phyloP scores from a whole-genome alignment of 495 filamentous ascomycete species.

The Rhypophila decipiens region DNA sequence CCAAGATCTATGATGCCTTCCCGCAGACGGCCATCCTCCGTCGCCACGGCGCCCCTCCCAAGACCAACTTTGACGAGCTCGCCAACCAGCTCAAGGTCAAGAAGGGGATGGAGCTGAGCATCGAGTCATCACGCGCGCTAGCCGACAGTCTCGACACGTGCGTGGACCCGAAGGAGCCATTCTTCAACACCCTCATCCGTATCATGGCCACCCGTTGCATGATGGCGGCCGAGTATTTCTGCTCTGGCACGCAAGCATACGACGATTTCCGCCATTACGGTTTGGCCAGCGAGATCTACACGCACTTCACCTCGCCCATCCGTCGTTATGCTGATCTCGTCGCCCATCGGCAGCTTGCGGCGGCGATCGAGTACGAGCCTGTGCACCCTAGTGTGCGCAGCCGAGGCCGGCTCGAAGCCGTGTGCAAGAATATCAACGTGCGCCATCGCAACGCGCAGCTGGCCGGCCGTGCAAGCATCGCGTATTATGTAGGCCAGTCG shows the following conservation, averaged over 20 bases:
- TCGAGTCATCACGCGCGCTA: slow-evolving; percentile 80
- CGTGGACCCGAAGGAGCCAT: slow-evolving; percentile 74
- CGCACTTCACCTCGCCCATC: slow-evolving; percentile 96
- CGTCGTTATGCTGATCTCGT: slow-evolving; percentile 92
- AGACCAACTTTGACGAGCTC: slow-evolving; percentile 93
- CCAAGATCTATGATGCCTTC: slow-evolving; percentile 81
- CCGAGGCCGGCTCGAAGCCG: slow-evolving; percentile 76
- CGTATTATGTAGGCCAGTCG: slow-evolving; percentile 96
- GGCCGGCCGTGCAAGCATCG: slow-evolving; percentile 84
- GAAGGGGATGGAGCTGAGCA: slow-evolving; percentile 66
- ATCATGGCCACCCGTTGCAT: slow-evolving; percentile 98
- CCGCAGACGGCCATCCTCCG: slow-evolving; percentile 92
- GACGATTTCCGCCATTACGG: slow-evolving; percentile 96
- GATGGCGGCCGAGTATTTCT: slow-evolving; percentile 98
- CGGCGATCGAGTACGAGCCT: slow-evolving; percentile 86
- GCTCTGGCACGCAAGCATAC: slow-evolving; percentile 82
- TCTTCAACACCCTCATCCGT: slow-evolving; percentile 96
- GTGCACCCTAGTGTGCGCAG: slow-evolving; percentile 69
- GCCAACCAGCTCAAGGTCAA: slow-evolving; percentile 82
- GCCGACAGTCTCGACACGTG: slow-evolving; percentile 86
- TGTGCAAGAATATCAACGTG: slow-evolving; percentile 97
- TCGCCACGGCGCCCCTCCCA: slow-evolving; percentile 84
- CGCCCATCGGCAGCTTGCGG: slow-evolving; percentile 89
- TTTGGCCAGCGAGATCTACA: slow-evolving; percentile 92
- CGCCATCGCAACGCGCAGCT: slow-evolving; percentile 95